Base-by-base conservation (phyloP, 2,329 filamentous ascomycete species). In the Fusarium anguioides region DNA sequence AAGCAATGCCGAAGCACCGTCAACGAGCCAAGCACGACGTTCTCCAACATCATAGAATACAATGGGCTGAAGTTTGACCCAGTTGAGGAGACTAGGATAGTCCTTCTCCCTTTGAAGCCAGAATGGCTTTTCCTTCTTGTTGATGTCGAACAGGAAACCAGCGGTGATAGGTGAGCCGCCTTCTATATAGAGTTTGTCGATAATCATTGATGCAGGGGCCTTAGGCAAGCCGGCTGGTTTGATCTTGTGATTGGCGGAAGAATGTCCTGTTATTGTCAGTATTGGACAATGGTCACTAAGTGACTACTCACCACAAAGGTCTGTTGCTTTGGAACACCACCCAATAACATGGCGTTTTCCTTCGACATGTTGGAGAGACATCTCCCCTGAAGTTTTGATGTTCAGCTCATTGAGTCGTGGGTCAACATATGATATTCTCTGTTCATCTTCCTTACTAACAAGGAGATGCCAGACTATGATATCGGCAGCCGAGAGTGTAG, bases 401-500 rank as follows among this genome's bases (percentile, higher is more conserved):
- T 20, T 8, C 17, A 61, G 6, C 1, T 14, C 9, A n/a, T 61
- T 39, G 0, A 66, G 42, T 2, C 45, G 31, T 3, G 47, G 9
- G n/a, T 66, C 64, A 2, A 54, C 3, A 18, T 66, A 66, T 4
- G 64, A 58, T 15, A 66, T 58, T 11, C 64, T 31, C 15, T 58
- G 15, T 9, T 23, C 40, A 3, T 10, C 2, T 3, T 37, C 11
- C 2, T 15, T 9, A 12, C 14, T 58, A 3, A 36, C 3, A 1
- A 62, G 17, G 6, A 66, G 47, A 47, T 66, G 64, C 64, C 64
- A 66, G 2, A 53, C n/a, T 18, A 66, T 20, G 12, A 57, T 45
- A 14, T 53, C 57, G 6, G 12, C 11, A 29, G 36, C 20, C 3
- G 18, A 27, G 6, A 33, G 23, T 2, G 61, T 58, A 24, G 51